Evolutionary conservation across 768 basidiomycete genomes (phyloP).

Genomic region (Amanita phalloides): DNA sequence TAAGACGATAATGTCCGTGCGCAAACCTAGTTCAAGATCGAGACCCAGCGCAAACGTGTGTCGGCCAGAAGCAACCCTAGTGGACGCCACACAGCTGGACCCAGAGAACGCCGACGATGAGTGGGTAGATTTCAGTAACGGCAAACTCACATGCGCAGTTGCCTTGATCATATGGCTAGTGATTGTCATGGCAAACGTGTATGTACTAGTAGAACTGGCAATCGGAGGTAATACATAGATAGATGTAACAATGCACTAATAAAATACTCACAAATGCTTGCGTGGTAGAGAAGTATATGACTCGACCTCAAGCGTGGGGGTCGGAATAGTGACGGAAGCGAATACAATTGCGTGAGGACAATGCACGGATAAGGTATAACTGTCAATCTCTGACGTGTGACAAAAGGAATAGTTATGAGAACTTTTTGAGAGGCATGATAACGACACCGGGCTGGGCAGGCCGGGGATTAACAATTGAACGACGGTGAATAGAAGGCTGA

Average conservation of each 20-base stretch:
- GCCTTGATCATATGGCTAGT: conserved; percentile 55
- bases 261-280: not conserved
- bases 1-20: conserved; percentile 61
- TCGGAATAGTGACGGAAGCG: not conserved
- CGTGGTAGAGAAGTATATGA: not conserved
- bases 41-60: conserved; percentile 28
- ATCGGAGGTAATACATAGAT: conserved; percentile 9
- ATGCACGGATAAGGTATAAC: not conserved
- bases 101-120: conserved; percentile 20
- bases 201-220: conserved; percentile 57
- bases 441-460: conserved; percentile 3
- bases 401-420: not conserved
- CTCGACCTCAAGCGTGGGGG: not conserved
- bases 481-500: not conserved
- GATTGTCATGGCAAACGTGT: conserved; percentile 62
- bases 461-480: not conserved
- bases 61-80: not conserved
- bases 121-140: conserved; percentile 55
- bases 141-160: conserved; percentile 34
- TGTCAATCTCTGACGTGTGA: not conserved
- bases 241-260: not conserved
- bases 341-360: not conserved
- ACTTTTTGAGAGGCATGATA: conserved; percentile 4
- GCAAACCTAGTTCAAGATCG: conserved; percentile 23
- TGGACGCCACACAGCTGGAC: conserved; percentile 8